Evolutionary conservation across 441 rosid genomes (phyloP), one percentile per base, ranked within the genome.

Genomic region (California macrophylla): DNA sequence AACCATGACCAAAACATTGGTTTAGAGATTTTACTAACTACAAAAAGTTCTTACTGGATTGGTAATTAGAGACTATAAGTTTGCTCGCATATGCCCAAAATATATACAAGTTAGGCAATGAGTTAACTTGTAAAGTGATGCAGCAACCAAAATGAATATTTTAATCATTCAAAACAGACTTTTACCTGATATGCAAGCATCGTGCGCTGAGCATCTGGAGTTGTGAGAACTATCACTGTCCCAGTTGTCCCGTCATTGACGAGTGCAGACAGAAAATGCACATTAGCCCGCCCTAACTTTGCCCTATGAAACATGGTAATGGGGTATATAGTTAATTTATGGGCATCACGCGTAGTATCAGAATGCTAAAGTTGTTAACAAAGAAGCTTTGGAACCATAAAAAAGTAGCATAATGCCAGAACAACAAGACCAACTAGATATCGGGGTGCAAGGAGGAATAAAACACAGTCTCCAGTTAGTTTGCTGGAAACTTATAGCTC

Each of bases 151-250:
- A 21, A 18, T 52, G 24, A 52, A 52, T 18, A 45, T 18, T 45
- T n/a, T 15, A 23, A 29, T 61, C 50, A 23, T 21, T 69, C 34
- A 23, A 16, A 66, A 62, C 40, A 74, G 29, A 30, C 45, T 9
- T 42, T 72, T 67, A 93, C 97, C 93, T 84, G 96, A 79, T 93
- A 89, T 1, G 97, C 88, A 82, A 93, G 98, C 98, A 93, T 93
- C 21, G 98, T 85, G 72, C 97, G 87, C 70, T 93, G 96, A 61
- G 98, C 96, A 82, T 91, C 97, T 56, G 95, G 91, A 72, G 98
- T 89, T 29, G 98, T 93, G 61, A 93, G 91, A 81, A 93, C 96
- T 62, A 93, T 93, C 78, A 93, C 98, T 3, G 98, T 91, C 76
- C 98, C 98, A 0, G 97, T 93, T 34, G 98, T 91, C 70, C 96